Percentiles rank a stretch among this genome's conserved stretches.
phyloP scores from a whole-genome alignment of 257 asterid species.

The Salvia rosmarinus region DNA sequence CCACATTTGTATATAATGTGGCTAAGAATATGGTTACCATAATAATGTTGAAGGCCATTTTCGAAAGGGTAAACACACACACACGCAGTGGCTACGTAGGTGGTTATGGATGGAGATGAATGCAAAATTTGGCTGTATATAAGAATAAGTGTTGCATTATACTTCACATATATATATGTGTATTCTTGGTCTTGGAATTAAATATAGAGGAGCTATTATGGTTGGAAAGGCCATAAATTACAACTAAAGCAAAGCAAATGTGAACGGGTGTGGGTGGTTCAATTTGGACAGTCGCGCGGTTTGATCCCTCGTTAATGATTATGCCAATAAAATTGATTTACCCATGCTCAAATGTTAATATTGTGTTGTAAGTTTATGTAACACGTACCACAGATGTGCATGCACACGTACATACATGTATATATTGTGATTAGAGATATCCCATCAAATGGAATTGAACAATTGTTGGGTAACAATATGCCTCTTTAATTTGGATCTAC shows the following conservation, averaged over 20 bases:
- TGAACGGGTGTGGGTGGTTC: slow-evolving; percentile 1
- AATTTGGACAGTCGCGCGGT: slow-evolving; percentile 39
- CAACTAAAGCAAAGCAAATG: slow-evolving; percentile 27
- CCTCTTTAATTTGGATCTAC: neutral
- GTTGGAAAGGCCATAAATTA: slow-evolving; percentile 34
- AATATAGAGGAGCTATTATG: slow-evolving; percentile 24
- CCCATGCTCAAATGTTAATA: slow-evolving; percentile 6
- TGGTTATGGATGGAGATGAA: slow-evolving; percentile 19
- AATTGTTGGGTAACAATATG: neutral
- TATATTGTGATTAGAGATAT: neutral
- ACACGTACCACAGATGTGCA: neutral
- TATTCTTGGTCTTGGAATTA: neutral
- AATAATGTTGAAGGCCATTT: slow-evolving; percentile 24
- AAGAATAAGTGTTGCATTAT: neutral
- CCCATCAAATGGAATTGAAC: neutral
- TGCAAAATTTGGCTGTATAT: slow-evolving; percentile 27
- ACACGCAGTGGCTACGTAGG: neutral
- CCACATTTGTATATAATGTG: neutral
- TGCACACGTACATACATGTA: neutral
- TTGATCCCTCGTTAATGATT: slow-evolving; percentile 14
- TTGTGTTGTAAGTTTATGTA: neutral
- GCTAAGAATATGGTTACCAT: slow-evolving; percentile 24
- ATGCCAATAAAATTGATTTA: slow-evolving; percentile 12
- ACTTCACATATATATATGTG: neutral
- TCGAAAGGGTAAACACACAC: neutral